phyloP scores from a whole-genome alignment of 257 asterid species.

The Euphrasia confusa region DNA sequence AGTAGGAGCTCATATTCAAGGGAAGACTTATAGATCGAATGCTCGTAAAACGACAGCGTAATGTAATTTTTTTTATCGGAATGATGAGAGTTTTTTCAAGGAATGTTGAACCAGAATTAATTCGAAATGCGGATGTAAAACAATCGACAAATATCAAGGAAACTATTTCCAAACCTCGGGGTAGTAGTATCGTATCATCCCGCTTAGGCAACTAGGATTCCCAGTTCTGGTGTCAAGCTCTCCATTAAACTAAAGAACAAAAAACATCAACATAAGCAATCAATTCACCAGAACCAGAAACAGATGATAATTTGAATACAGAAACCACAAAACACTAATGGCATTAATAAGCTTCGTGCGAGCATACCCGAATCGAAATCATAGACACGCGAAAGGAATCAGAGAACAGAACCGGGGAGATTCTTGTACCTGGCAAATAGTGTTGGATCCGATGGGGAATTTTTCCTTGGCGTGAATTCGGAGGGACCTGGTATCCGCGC shows the following conservation, averaged over 20 bases:
- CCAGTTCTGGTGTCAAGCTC: conserved; percentile 83
- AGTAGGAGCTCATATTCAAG: no score
- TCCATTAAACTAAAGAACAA: conserved; percentile 50
- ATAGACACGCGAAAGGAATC: background rate
- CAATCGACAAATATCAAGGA: no score
- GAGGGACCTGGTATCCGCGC: conserved; percentile 67
- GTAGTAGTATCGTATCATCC: conserved; percentile 64
- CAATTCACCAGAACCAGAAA: background rate
- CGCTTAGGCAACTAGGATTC: conserved; percentile 52
- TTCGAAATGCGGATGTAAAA: no score
- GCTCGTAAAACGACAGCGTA: no score
- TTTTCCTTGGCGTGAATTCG: conserved; percentile 82
- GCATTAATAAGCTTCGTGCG: background rate
- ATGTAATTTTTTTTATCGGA: background rate
- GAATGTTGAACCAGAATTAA: background rate
- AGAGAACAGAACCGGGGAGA: background rate
- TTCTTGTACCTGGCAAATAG: conserved; percentile 53
- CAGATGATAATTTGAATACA: background rate
- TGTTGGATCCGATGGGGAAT: conserved; percentile 43
- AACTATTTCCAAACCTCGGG: conserved; percentile 38
- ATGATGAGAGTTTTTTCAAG: background rate
- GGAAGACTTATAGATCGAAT: no score
- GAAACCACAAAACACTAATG: background rate
- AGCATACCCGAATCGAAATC: background rate
- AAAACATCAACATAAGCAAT: no score